Evolutionary conservation across 2,329 filamentous ascomycete species (phyloP).

Genomic region (Diaporthe destruens): DNA sequence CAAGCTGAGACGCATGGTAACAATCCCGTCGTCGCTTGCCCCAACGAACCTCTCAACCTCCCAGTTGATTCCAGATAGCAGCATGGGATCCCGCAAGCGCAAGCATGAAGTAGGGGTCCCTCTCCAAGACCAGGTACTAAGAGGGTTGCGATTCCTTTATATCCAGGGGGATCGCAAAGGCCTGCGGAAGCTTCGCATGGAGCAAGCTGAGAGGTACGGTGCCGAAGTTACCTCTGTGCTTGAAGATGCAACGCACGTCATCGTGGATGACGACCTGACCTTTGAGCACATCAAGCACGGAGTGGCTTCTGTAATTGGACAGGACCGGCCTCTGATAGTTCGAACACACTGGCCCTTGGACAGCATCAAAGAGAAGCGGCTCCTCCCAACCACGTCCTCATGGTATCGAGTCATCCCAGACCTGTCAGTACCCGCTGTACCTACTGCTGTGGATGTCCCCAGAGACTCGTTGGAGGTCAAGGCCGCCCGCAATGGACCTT

Average conservation of each 20-base stretch:
- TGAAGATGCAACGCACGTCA: constrained; percentile 77
- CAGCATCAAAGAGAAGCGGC: constrained; percentile 69
- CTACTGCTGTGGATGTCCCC: constrained; percentile 43
- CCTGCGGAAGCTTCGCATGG: constrained; percentile 77
- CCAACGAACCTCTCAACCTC: constrained; percentile 40
- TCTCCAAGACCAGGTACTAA: constrained; percentile 70
- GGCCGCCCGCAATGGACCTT: constrained; percentile 53
- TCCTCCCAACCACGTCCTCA: constrained; percentile 65
- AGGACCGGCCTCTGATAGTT: constrained; percentile 64
- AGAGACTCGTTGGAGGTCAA: constrained; percentile 64
- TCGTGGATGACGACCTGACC: constrained; percentile 78
- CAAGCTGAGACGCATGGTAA: constrained; percentile 48
- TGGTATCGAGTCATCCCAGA: constrained; percentile 69
- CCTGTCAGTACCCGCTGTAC: constrained; percentile 41
- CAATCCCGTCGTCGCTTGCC: constrained; percentile 49
- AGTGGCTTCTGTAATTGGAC: constrained; percentile 56
- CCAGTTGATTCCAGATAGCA: constrained; percentile 43
- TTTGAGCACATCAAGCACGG: constrained; percentile 73
- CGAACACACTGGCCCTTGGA: constrained; percentile 78
- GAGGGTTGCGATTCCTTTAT: constrained; percentile 76
- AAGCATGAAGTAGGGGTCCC: constrained; percentile 60
- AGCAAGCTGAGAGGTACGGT: constrained; percentile 80
- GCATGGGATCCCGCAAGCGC: constrained; percentile 62
- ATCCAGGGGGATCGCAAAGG: constrained; percentile 84
- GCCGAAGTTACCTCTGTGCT: constrained; percentile 76